phyloP scores from a whole-genome alignment of 2,329 filamentous ascomycete species.

The Botryotinia calthae region DNA sequence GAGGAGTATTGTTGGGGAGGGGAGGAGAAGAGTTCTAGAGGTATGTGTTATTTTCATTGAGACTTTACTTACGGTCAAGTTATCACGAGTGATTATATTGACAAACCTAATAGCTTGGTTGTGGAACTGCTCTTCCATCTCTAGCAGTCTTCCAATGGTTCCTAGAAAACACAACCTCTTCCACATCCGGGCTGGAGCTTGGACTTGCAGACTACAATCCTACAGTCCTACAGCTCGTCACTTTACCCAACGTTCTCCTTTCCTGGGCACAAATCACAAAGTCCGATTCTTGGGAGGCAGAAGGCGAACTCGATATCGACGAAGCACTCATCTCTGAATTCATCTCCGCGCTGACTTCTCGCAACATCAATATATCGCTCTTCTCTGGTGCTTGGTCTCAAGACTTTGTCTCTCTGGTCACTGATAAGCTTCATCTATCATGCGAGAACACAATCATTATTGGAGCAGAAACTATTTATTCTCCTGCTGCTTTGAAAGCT shows the following conservation, averaged over 20 bases:
- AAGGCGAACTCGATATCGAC: conserved; percentile 38
- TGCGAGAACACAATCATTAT: conserved; percentile 52
- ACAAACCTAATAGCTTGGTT: conserved; percentile 59
- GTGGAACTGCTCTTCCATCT: conserved; percentile 72
- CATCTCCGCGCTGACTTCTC: conserved; percentile 48
- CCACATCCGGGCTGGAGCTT: conserved; percentile 48
- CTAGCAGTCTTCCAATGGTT: conserved; percentile 67
- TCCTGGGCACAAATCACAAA: conserved; percentile 50
- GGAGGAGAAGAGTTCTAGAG: conserved; percentile 34
- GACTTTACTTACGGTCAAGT: neutral
- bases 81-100: neutral
- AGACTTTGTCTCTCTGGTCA: conserved; percentile 59
- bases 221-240: conserved; percentile 73
- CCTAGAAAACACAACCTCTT: conserved; percentile 34
- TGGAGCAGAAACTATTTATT: conserved; percentile 82
- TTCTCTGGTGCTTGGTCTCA: conserved; percentile 74
- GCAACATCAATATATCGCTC: conserved; percentile 59
- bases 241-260: conserved; percentile 73
- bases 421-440: conserved; percentile 22
- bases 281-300: conserved; percentile 31
- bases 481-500: conserved; percentile 63
- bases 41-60: conserved; percentile 26
- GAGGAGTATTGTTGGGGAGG: conserved; percentile 12
- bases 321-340: conserved; percentile 58
- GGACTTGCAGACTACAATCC: conserved; percentile 78